Base-by-base conservation (phyloP, 495 filamentous ascomycete species). In the Talaromyces stipitatus region DNA sequence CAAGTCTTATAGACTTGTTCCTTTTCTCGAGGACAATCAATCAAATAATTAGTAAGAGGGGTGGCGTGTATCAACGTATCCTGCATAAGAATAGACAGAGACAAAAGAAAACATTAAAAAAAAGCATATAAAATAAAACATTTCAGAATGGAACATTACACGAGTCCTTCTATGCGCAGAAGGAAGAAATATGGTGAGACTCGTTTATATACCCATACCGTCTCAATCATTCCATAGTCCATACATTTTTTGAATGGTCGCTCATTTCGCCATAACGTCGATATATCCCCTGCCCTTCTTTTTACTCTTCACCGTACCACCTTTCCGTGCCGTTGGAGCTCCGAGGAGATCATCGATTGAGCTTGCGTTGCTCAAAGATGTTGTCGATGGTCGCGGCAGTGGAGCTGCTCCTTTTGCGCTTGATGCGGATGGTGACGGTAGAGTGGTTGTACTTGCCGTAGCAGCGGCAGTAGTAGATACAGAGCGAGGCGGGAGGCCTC, bases 201-300 rank as follows among this genome's bases (percentile, higher is more conserved):
- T n/a, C n/a, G n/a, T n/a, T n/a, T n/a, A n/a, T n/a, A n/a, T n/a
- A n/a, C n/a, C n/a, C n/a, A n/a, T n/a, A n/a, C n/a, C n/a, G n/a
- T n/a, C n/a, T n/a, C n/a, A n/a, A n/a, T n/a, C n/a, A n/a, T n/a
- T n/a, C n/a, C n/a, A n/a, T n/a, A n/a, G n/a, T n/a, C n/a, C n/a
- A n/a, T n/a, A n/a, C n/a, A n/a, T n/a, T 33, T 33, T 33, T 4
- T 45, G 16, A n/a, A 18, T 5, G 38, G 7, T 14, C 1, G 22
- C 20, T 55, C 22, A 43, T 59, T 73, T 65, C 2, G 85, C 88
- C 91, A 97, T 96, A 57, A 96, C 89, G 79, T 97, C 91, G 22
- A 97, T 82, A 79, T 97, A 97, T 26, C 88, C 73, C 43, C 88
- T 83, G 2, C 85, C 84, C 76, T 89, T 95, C 77, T 89, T 89